Base-by-base conservation (phyloP, 2,329 filamentous ascomycete genomes). In the Aphanocladium album region DNA sequence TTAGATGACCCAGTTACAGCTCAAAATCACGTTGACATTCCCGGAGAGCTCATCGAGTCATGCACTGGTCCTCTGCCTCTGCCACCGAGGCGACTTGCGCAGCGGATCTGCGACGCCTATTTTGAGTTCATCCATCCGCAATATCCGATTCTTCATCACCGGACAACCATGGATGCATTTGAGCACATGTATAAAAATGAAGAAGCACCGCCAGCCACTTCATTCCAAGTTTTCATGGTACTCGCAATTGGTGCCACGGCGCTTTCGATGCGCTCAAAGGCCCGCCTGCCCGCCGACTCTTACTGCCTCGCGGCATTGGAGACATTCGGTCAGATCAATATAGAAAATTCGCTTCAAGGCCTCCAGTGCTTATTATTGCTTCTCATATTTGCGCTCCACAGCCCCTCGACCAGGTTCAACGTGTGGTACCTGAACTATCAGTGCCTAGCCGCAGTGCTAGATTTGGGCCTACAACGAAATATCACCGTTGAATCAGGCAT, bases 401-500 rank as follows among this genome's bases (percentile, higher is more conserved):
- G 76, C 62, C 77, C 80, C 0, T 77, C 74, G 1, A 76, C 80
- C 54, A 70, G 74, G 0, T 65, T 83, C 4, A 83, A 81, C 60
- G 71, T 81, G 0, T 84, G 81, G 82, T 80, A 81, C 57, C 68
- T 83, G 1, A 82, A 83, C 57, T 83, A 83, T 57, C 81, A 83
- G 62, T 83, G 80, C 43, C 71, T 83, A 11, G 80, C 80, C 1
- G 73, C 77, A 0, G 69, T 82, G 0, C 69, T 83, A 2, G 81
- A 83, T 49, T 65, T 83, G 1, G 81, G 81, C 0, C 67, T 83
- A 0, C 81, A 84, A 58, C 73, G 81, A 23, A 75, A 81, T 55
- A 74, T 83, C 7, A 77, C 74, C 1, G 70, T 73, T 0, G 73
- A 73, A 0, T 69, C 70, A 0, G 78, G 72, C 0, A 74, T 83